These are phyloP conservation scores for Xylaria sp. DNA, from an alignment of 495 filamentous ascomycete genomes.

Conservation along the genomic window DNA sequence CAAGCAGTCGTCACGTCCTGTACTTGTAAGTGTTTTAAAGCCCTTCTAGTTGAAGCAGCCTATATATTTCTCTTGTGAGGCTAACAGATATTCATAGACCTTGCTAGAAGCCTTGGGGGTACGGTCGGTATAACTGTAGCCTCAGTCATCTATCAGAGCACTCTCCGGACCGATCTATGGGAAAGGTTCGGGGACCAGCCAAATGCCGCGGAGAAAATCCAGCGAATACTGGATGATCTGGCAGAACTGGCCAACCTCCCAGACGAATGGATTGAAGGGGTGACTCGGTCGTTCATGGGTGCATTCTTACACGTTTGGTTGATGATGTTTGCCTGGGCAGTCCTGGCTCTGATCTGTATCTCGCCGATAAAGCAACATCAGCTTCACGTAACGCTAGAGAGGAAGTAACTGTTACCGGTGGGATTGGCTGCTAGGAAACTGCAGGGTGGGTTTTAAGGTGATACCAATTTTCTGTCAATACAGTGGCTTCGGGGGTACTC, in stretches of 20 bases:
- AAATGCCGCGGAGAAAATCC: conserved; percentile 64
- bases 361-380: conserved; percentile 68
- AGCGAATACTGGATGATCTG: conserved; percentile 64
- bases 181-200: conserved; percentile 61
- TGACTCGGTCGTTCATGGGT: conserved; percentile 67
- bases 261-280: conserved; percentile 60
- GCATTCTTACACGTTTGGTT: conserved; percentile 69
- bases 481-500: background rate
- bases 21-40: conserved; percentile 67
- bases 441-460: background rate
- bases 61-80: background rate
- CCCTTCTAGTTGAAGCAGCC: background rate
- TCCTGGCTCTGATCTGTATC: conserved; percentile 58
- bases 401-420: conserved; percentile 39
- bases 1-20: conserved; percentile 77
- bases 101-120: conserved; percentile 63
- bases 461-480: background rate
- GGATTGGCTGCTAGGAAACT: background rate
- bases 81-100: conserved; percentile 13
- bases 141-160: conserved; percentile 70
- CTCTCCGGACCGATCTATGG: conserved; percentile 60
- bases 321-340: conserved; percentile 60
- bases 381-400: conserved; percentile 66
- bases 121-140: conserved; percentile 74
- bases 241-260: conserved; percentile 69